These are phyloP conservation scores for Prunus davidiana DNA, from an alignment of 306 rosid species.

Conservation along the genomic window DNA sequence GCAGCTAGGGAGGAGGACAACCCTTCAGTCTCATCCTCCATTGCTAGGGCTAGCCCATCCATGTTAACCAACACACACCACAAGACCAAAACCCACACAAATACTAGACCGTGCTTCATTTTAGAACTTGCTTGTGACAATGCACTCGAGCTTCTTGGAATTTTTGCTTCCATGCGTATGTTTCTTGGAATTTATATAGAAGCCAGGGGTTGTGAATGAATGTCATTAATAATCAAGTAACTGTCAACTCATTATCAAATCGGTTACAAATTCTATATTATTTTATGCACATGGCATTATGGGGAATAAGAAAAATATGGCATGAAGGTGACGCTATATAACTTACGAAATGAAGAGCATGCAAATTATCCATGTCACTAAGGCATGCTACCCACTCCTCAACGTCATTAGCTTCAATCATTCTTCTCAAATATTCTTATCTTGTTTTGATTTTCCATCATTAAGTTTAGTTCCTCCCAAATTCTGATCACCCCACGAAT, in stretches of 20 bases:
- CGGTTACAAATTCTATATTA: neutral
- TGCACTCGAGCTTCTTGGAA: neutral
- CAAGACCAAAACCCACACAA: constrained; percentile 28
- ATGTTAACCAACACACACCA: constrained; percentile 26
- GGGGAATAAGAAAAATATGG: neutral
- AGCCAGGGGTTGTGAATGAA: neutral
- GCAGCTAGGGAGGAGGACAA: constrained; percentile 12
- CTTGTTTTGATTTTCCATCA: too few relatives aligned
- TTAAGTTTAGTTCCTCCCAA: too few relatives aligned
- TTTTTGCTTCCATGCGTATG: neutral
- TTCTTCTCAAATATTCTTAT: too few relatives aligned
- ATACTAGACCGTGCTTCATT: constrained; percentile 23
- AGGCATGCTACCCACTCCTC: neutral
- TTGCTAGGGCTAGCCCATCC: constrained; percentile 31
- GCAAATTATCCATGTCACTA: neutral
- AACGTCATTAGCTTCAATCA: neutral
- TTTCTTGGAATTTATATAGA: constrained; percentile 16
- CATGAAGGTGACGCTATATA: constrained; percentile 5
- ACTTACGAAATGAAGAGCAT: neutral
- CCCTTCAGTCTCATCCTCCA: constrained; percentile 13
- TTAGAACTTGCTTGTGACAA: neutral
- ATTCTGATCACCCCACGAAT: too few relatives aligned
- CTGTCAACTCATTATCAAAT: neutral
- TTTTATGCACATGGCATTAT: neutral
- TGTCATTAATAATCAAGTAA: neutral